A percentile compares a stretch with the other conserved stretches of the same genome.
These are phyloP conservation scores for Coniochaeta sp. DNA, from an alignment of 2,329 filamentous ascomycete genomes.

Conservation along the genomic window DNA sequence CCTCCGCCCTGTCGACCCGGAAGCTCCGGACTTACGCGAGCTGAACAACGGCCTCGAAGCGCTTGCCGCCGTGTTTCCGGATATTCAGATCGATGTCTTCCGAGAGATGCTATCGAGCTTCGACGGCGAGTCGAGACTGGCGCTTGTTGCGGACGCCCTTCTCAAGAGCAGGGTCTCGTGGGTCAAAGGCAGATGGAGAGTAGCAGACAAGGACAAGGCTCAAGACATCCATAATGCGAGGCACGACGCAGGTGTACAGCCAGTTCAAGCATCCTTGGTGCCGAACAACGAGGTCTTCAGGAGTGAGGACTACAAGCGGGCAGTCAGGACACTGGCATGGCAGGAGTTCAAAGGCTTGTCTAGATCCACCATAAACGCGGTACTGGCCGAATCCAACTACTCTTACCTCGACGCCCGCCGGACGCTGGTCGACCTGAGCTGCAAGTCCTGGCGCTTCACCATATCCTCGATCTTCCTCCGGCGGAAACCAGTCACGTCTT, in stretches of 20 bases:
- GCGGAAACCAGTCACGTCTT: constrained; percentile 46
- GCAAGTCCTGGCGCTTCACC: constrained; percentile 71
- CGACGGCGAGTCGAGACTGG: constrained; percentile 67
- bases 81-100: constrained; percentile 76
- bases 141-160: constrained; percentile 69
- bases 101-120: constrained; percentile 72
- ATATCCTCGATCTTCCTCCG: constrained; percentile 64
- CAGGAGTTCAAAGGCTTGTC: constrained; percentile 71
- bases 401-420: constrained; percentile 66
- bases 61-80: constrained; percentile 66
- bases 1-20: constrained; percentile 36
- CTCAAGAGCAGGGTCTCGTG: constrained; percentile 64
- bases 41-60: constrained; percentile 63
- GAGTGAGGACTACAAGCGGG: constrained; percentile 57
- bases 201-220: constrained; percentile 24
- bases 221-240: background rate
- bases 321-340: constrained; percentile 60
- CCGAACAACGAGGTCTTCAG: constrained; percentile 60
- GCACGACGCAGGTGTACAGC: background rate
- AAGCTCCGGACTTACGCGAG: constrained; percentile 56
- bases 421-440: constrained; percentile 60
- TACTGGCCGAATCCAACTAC: constrained; percentile 74
- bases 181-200: constrained; percentile 61
- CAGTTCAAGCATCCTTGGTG: constrained; percentile 23
- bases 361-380: constrained; percentile 66